A percentile compares a stretch with the other conserved stretches of the same genome.
Conservation (phyloP, 2,329 filamentous ascomycete genomes). For the Aureobasidium leucospermi region DNA sequence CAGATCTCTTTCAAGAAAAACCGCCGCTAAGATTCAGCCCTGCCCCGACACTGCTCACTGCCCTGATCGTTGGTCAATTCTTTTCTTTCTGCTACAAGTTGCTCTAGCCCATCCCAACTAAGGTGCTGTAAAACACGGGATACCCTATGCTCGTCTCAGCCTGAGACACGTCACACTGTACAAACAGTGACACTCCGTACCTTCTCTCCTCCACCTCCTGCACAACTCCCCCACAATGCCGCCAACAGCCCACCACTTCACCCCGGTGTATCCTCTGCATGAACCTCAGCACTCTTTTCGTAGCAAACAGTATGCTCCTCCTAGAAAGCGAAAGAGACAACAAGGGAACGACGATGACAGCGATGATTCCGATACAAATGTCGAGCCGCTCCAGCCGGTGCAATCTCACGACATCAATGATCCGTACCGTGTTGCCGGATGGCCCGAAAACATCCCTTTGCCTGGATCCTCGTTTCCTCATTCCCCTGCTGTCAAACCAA, state of each 20-base stretch:
- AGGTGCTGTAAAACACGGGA: background rate
- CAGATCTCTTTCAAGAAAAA: background rate
- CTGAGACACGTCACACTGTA: background rate
- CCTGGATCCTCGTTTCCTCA: slow-evolving; percentile 41
- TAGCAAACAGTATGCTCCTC: slow-evolving; percentile 14
- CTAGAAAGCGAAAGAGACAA: slow-evolving; percentile 19
- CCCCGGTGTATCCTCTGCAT: slow-evolving; percentile 12
- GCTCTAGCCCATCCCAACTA: too few relatives aligned
- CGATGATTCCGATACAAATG: slow-evolving; percentile 24
- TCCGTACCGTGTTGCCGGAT: slow-evolving; percentile 34
- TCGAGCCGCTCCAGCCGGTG: background rate
- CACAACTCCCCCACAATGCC: slow-evolving; percentile 8
- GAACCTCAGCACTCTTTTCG: slow-evolving; percentile 12
- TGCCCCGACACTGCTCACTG: background rate
- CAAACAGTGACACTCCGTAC: background rate
- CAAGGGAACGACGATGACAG: slow-evolving; percentile 8
- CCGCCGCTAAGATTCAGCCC: slow-evolving; percentile 6
- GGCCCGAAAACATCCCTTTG: slow-evolving; percentile 30
- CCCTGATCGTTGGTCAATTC: background rate
- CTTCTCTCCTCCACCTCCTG: background rate
- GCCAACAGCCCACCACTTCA: slow-evolving; percentile 12
- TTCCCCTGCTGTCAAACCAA: slow-evolving; percentile 23
- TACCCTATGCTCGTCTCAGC: background rate
- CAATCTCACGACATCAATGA: slow-evolving; percentile 24
- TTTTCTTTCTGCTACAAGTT: background rate